phyloP scores from a whole-genome alignment of 345 rosid genomes.

The Euclidium syriacum region DNA sequence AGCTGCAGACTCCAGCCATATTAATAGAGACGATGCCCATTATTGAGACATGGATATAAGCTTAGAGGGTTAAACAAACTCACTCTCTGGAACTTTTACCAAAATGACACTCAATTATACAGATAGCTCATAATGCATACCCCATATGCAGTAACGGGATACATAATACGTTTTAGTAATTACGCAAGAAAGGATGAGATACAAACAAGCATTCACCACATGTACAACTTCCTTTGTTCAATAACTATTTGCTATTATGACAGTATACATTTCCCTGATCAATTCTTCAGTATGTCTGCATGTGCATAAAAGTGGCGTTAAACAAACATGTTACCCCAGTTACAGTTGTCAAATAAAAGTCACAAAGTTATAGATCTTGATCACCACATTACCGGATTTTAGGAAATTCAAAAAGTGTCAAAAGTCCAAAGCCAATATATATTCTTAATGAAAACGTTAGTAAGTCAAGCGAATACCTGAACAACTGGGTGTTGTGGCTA shows the following conservation, averaged over 20 bases:
- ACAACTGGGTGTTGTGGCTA: slow-evolving; percentile 83
- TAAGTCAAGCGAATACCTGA: slow-evolving; percentile 48
- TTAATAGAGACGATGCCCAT: background rate
- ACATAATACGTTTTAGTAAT: background rate
- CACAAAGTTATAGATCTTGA: background rate
- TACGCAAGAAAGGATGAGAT: background rate
- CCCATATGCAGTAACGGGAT: background rate
- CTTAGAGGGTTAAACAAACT: slow-evolving; percentile 1
- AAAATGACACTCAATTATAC: background rate
- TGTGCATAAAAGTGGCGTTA: background rate
- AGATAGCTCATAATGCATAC: background rate
- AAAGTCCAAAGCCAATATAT: background rate
- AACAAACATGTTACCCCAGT: background rate
- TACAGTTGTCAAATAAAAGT: background rate
- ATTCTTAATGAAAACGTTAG: background rate
- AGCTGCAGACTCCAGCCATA: background rate
- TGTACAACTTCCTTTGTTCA: too few species aligned
- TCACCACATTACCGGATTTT: background rate
- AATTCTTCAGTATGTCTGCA: background rate
- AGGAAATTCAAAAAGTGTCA: background rate
- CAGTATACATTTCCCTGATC: background rate
- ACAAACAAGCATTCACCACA: background rate
- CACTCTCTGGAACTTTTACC: background rate
- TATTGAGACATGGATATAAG: background rate
- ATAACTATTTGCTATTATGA: background rate